Evolutionary conservation across 1,284 basidiomycete species (phyloP), one percentile per base, ranked within the genome.

Genomic region (Cystobasidium slooffiae): DNA sequence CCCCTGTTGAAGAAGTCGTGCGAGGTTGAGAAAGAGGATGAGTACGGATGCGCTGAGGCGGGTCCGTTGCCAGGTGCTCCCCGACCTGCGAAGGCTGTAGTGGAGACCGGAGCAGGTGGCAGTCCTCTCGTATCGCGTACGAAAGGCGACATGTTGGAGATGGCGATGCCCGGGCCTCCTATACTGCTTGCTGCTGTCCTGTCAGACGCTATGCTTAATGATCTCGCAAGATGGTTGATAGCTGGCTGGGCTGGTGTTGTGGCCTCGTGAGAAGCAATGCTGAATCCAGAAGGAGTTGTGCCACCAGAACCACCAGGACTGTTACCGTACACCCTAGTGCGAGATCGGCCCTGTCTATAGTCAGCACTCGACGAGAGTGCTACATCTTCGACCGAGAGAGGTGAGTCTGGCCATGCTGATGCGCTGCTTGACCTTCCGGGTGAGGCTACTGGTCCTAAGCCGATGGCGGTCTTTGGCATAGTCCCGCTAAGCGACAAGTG

Each of bases 91-190:
- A 39, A 39, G 20, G 51, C 37, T 24, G 69, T 47, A 24, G 18
- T 31, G 9, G 43, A 22, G 8, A 41, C 22, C 16, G 41, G 62
- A 4, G 56, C 52, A 4, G 76, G 74, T 16, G 64, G 64, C n/a
- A 74, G 59, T 16, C 76, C 70, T 37, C 72, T 64, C 0, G 76
- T 74, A 59, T 78, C 79, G 22, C 80, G 72, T 8, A 77, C 75
- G 70, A 81, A 81, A 22, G 80, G 80, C 37, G 78, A 79, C 79
- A 78, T 80, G 68, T 80, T 80, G 41, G 75, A 76, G 44, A 79
- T 72, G 18, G 77, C 79, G 59, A 80, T 80, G 0, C 79, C 79
- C 12, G 62, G 3, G 4, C n/a, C 14, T 24, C 63, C 62, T 20
- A 39, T 22, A 24, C 31, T 37, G 16, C 37, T 44, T 14, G 64